Evolutionary conservation across 2,329 filamentous ascomycete species (phyloP).

Genomic region (Penicillium olsonii): DNA sequence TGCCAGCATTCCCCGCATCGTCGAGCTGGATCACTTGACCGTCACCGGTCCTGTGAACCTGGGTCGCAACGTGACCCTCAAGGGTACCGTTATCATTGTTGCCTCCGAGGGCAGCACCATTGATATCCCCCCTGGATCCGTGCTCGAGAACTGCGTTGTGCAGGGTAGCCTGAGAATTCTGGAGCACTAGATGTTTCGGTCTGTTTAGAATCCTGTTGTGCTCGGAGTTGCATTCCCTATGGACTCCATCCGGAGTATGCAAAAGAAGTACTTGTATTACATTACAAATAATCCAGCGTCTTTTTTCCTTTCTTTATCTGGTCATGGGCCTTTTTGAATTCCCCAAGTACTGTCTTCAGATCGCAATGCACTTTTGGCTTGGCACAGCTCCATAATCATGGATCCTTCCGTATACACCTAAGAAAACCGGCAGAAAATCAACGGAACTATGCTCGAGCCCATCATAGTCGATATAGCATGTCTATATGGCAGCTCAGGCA

Average conservation of each 20-base stretch:
- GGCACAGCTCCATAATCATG: not conserved
- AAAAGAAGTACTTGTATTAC: slow-evolving; percentile 31
- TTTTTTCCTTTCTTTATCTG: slow-evolving; percentile 15
- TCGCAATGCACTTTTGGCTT: slow-evolving; percentile 14
- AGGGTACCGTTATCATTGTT: slow-evolving; percentile 98
- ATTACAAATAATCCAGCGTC: slow-evolving; percentile 32
- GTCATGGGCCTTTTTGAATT: slow-evolving; percentile 16
- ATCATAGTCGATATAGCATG: too few species aligned
- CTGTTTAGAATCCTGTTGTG: slow-evolving; percentile 2
- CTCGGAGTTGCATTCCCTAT: slow-evolving; percentile 28
- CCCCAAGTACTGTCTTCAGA: slow-evolving; percentile 18
- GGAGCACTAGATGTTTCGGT: slow-evolving; percentile 57
- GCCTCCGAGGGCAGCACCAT: slow-evolving; percentile 97
- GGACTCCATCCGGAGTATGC: slow-evolving; percentile 26
- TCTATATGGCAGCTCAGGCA: not conserved
- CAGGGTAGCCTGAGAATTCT: slow-evolving; percentile 86
- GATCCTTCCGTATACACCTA: too few species aligned
- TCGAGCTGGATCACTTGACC: slow-evolving; percentile 72
- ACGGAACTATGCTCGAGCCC: too few species aligned
- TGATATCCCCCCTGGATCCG: slow-evolving; percentile 92
- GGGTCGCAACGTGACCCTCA: slow-evolving; percentile 89
- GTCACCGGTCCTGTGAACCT: slow-evolving; percentile 98
- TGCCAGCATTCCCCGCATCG: slow-evolving; percentile 52
- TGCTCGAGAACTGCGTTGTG: slow-evolving; percentile 98
- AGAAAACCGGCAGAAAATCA: too few species aligned